phyloP scores from a whole-genome alignment of 257 asterid species.

The Catharanthus roseus region DNA sequence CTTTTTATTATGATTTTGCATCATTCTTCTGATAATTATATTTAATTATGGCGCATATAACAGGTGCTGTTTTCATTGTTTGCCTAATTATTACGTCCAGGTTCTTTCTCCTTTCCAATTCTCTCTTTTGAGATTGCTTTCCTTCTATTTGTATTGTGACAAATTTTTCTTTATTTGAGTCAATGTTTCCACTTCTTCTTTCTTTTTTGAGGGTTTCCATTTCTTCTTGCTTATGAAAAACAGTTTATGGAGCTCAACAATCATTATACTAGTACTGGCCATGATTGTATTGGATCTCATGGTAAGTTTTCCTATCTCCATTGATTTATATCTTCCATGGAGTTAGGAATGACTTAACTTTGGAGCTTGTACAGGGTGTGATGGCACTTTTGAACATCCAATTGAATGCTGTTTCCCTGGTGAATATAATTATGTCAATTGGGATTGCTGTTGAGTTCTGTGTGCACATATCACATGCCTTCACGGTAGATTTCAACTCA shows the following conservation, averaged over 20 bases:
- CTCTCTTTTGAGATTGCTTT: background rate
- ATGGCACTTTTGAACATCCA: conserved; percentile 84
- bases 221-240: conserved; percentile 5
- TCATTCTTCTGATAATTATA: conserved; percentile 8
- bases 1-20: background rate
- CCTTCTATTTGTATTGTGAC: background rate
- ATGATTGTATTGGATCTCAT: conserved; percentile 86
- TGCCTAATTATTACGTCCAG: conserved; percentile 87
- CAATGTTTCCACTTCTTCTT: conserved; percentile 5
- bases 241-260: conserved; percentile 92
- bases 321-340: background rate
- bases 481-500: conserved; percentile 53
- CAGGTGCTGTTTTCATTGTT: conserved; percentile 90
- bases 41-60: conserved; percentile 7
- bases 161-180: conserved; percentile 13
- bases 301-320: conserved; percentile 37
- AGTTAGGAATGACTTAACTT: background rate
- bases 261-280: conserved; percentile 64
- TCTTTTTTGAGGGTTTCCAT: background rate
- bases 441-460: conserved; percentile 93
- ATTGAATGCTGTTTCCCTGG: conserved; percentile 82
- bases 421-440: conserved; percentile 88
- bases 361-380: conserved; percentile 57
- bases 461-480: conserved; percentile 89
- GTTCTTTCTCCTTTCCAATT: conserved; percentile 31